phyloP scores from a whole-genome alignment of 1,284 basidiomycete species.

The Boletus albobrunnescens region DNA sequence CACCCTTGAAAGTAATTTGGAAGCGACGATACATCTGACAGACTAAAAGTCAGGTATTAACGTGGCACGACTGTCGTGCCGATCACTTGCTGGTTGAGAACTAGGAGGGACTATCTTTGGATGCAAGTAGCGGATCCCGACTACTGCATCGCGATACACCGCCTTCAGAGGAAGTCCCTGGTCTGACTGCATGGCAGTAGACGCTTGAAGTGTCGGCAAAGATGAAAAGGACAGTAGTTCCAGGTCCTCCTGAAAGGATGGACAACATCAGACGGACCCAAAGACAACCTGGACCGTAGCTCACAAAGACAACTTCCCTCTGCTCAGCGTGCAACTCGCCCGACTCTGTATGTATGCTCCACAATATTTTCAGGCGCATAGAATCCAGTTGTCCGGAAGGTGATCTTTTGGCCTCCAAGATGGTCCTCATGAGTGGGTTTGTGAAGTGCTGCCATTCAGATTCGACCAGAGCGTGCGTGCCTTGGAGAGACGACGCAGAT shows the following conservation, averaged over 20 bases:
- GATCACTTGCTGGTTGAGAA: constrained; percentile 38
- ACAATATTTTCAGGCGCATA: constrained; percentile 58
- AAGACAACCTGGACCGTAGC: constrained; percentile 27
- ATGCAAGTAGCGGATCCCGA: constrained; percentile 70
- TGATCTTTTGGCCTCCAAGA: constrained; percentile 57
- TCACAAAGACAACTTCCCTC: constrained; percentile 60
- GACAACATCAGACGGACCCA: constrained; percentile 3
- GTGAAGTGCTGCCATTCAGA: constrained; percentile 74
- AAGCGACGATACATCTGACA: constrained; percentile 63
- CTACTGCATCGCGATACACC: constrained; percentile 65
- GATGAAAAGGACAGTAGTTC: constrained; percentile 64
- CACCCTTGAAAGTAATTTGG: constrained; percentile 60
- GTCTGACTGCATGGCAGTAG: constrained; percentile 23
- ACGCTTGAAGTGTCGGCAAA: constrained; percentile 30
- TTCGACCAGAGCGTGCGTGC: constrained; percentile 23
- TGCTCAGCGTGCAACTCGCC: constrained; percentile 39
- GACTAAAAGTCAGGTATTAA: constrained; percentile 8
- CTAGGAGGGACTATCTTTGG: constrained; percentile 38
- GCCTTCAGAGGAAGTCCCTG: constrained; percentile 69
- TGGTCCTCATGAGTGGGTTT: constrained; percentile 60
- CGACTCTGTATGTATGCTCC: constrained; percentile 47
- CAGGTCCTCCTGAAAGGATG: constrained; percentile 57
- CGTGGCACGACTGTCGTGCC: background rate
- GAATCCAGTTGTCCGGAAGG: constrained; percentile 50
- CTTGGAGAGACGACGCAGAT: constrained; percentile 15